phyloP scores from a whole-genome alignment of 208 protist species.

The Wallacemonas sp. region DNA sequence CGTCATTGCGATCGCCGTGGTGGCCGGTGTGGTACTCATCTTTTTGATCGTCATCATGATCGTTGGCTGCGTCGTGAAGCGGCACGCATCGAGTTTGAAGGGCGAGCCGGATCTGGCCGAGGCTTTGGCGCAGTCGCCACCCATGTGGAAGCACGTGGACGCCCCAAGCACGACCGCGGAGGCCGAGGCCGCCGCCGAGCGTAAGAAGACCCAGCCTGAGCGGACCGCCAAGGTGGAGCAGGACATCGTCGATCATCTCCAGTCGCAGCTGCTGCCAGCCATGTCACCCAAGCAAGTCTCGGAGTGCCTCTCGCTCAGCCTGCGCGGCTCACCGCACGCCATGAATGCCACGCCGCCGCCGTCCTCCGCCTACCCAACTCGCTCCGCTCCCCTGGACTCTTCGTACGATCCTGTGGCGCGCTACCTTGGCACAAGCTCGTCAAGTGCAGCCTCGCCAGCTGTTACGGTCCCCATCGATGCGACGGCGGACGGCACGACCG shows the following conservation, averaged over 20 bases:
- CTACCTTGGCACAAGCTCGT: neutral
- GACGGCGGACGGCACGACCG: neutral
- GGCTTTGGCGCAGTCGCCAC: constrained; percentile 1
- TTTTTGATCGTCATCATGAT: constrained; percentile 2
- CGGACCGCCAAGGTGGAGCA: neutral
- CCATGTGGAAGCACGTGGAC: neutral
- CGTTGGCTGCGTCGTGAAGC: constrained; percentile 10
- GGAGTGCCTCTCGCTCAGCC: neutral
- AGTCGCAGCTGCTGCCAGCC: constrained; percentile 7
- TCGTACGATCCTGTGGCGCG: constrained; percentile 7
- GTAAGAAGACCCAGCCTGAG: neutral
- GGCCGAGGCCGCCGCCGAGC: constrained; percentile 9
- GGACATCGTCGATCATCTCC: constrained; percentile 3
- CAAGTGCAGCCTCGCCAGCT: neutral
- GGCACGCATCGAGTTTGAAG: neutral
- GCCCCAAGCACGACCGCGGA: neutral
- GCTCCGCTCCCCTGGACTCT: no score
- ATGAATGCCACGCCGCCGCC: neutral
- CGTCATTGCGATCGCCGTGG: constrained; percentile 20
- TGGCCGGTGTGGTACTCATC: constrained; percentile 14
- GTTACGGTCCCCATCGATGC: neutral
- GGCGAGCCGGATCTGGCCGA: neutral
- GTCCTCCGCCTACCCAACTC: no score
- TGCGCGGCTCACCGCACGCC: constrained; percentile 6
- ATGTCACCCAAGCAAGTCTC: constrained; percentile 8